Base-by-base conservation (phyloP, 176 grass and related monocot genomes). In the Oryza coarctata region DNA sequence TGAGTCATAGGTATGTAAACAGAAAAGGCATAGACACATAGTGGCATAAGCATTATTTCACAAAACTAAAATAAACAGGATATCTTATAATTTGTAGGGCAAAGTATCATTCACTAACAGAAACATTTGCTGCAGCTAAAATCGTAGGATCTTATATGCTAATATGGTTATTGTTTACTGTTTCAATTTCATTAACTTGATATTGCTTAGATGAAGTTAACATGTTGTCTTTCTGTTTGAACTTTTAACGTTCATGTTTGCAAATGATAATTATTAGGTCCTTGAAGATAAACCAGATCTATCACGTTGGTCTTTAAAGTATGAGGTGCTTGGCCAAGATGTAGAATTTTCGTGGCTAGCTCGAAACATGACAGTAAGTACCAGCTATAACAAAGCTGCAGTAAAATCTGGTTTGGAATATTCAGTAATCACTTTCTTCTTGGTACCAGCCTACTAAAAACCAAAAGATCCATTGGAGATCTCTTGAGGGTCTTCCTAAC, bases 401-500 rank as follows among this genome's bases (percentile, higher is more conserved):
- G 35, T 68, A 57, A 57, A 64, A 27, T 78, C 11, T 79, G 55
- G 10, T 20, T 78, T 18, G 65, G 2, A 68, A 73, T 72, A 44
- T 85, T 80, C 60, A 55, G 7, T 85, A 43, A 65, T 26, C 10
- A 50, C 2, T 57, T 88, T 68, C 2, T 72, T 91, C n/a, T 80
- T 3, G 13, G 3, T 88, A 58, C 50, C 87, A 99, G 96, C 96
- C 96, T 38, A 95, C 67, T 77, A 90, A 90, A 86, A 94, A 99
- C 74, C 96, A 99, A 85, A 99, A 99, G 78, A 99, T 99, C 27
- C 96, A 99, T 67, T 99, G 96, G 96, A 68, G 96, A 18, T 99
- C 96, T 70, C 89, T 99, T 71, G 93, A 99, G 90, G 96, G 96
- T 76, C 89, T 99, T 90, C 85, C 85, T 52, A 99, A 99, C 76